Evolutionary conservation across 495 filamentous ascomycete species (phyloP).

Genomic region (Xylaria telfairii): DNA sequence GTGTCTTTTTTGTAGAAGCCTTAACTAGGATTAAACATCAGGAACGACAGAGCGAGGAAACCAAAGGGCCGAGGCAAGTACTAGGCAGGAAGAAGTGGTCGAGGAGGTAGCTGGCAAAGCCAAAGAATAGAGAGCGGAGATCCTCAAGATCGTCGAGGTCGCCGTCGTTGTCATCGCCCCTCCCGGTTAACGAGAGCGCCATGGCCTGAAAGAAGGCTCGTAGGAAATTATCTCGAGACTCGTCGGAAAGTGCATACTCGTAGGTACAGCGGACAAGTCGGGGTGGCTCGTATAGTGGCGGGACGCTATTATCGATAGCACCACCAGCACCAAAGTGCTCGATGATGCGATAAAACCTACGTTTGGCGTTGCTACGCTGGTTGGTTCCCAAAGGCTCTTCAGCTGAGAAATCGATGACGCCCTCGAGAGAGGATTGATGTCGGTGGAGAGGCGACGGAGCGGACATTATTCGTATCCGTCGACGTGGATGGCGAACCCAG

Average conservation of each 20-base stretch:
- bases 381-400: conserved; percentile 22
- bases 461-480: too few species aligned
- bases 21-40: conserved; percentile 24
- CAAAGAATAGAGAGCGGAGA: conserved; percentile 10
- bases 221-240: conserved; percentile 32
- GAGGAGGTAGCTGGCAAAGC: conserved; percentile 33
- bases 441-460: conserved; percentile 31
- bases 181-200: conserved; percentile 19
- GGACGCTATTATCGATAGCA: not conserved
- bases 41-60: conserved; percentile 4
- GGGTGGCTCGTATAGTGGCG: conserved; percentile 24
- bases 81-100: conserved; percentile 34
- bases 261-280: conserved; percentile 33
- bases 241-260: conserved; percentile 33
- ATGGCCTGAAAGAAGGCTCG: conserved; percentile 30
- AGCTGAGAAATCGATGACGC: conserved; percentile 26
- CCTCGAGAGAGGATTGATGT: conserved; percentile 31
- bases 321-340: conserved; percentile 23
- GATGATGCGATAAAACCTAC: conserved; percentile 30
- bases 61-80: conserved; percentile 15
- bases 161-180: not conserved
- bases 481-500: too few species aligned
- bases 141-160: conserved; percentile 25
- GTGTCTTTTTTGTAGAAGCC: conserved; percentile 17
- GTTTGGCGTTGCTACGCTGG: conserved; percentile 24